A percentile compares a stretch with the other conserved stretches of the same genome.
These are phyloP conservation scores for Phytophthora vignae DNA, from an alignment of 352 stramenopile genomes.

Conservation along the genomic window DNA sequence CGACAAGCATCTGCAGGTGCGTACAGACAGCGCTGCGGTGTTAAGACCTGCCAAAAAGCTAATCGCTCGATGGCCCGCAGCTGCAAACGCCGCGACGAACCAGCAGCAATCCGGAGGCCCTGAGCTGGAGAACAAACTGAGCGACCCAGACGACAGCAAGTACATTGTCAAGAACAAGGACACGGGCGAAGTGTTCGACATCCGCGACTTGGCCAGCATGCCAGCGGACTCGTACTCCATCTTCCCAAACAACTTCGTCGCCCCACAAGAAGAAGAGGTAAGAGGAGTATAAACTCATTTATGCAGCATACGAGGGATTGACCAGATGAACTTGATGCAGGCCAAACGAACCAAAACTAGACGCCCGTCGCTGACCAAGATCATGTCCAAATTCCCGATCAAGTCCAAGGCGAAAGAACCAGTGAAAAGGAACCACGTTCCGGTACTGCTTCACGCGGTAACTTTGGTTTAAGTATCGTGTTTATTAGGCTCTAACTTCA, in stretches of 20 bases:
- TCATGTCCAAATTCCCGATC: constrained; percentile 75
- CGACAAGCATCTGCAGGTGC: constrained; percentile 30
- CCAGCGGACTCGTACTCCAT: constrained; percentile 78
- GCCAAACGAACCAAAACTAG: constrained; percentile 58
- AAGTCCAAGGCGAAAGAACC: constrained; percentile 72
- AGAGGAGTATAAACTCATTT: not conserved
- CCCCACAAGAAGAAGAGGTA: constrained; percentile 52
- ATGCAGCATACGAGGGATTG: not conserved
- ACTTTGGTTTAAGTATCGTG: not conserved
- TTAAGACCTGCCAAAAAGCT: not conserved
- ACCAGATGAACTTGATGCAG: constrained; percentile 18
- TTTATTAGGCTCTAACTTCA: constrained; percentile 4
- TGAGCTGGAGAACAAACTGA: constrained; percentile 27
- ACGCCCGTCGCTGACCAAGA: constrained; percentile 67
- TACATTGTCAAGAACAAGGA: constrained; percentile 87
- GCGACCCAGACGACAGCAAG: constrained; percentile 56
- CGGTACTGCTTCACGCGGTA: constrained; percentile 31
- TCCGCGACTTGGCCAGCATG: constrained; percentile 64
- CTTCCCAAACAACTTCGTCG: constrained; percentile 75
- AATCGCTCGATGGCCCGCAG: constrained; percentile 4
- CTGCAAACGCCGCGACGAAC: constrained; percentile 19
- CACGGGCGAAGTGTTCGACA: constrained; percentile 83
- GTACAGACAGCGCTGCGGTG: not conserved
- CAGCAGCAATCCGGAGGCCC: constrained; percentile 2
- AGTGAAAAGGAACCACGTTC: constrained; percentile 66